Conservation (phyloP, 2,329 filamentous ascomycete species). For the Ambrosiella xylebori region DNA sequence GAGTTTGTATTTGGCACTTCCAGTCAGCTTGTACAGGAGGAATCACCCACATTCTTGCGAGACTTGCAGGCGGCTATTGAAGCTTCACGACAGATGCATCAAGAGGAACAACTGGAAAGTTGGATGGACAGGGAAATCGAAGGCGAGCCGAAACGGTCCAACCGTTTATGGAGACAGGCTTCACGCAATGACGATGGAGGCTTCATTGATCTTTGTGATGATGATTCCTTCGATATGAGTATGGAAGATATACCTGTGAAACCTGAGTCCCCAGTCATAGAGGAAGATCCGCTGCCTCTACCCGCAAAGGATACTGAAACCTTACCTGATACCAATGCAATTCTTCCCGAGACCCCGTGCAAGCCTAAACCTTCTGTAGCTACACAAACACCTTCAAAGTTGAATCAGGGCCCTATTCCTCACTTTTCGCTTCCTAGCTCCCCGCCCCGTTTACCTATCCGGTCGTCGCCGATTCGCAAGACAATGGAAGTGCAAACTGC, state of each 20-base stretch:
- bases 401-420: background rate
- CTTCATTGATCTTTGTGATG: slow-evolving; percentile 29
- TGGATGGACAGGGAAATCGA: slow-evolving; percentile 4
- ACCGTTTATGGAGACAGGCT: slow-evolving; percentile 52
- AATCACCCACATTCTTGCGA: slow-evolving; percentile 48
- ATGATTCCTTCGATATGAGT: background rate
- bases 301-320: background rate
- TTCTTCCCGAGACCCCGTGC: background rate
- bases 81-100: slow-evolving; percentile 30
- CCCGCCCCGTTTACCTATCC: slow-evolving; percentile 3
- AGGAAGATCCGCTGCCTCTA: background rate
- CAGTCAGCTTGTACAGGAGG: slow-evolving; percentile 60
- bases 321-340: slow-evolving; percentile 3
- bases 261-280: background rate
- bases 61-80: slow-evolving; percentile 45
- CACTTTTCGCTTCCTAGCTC: background rate
- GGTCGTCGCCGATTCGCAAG: slow-evolving; percentile 6
- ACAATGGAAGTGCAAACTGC: background rate
- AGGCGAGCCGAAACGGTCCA: slow-evolving; percentile 11
- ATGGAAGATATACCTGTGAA: background rate
- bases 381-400: background rate
- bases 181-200: slow-evolving; percentile 46
- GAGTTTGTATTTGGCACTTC: slow-evolving; percentile 75
- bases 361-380: background rate
- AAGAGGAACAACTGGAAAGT: slow-evolving; percentile 1